Evolutionary conservation across 495 filamentous ascomycete species (phyloP), one percentile per base, ranked within the genome.

Genomic region (Rusavskia elegans): DNA sequence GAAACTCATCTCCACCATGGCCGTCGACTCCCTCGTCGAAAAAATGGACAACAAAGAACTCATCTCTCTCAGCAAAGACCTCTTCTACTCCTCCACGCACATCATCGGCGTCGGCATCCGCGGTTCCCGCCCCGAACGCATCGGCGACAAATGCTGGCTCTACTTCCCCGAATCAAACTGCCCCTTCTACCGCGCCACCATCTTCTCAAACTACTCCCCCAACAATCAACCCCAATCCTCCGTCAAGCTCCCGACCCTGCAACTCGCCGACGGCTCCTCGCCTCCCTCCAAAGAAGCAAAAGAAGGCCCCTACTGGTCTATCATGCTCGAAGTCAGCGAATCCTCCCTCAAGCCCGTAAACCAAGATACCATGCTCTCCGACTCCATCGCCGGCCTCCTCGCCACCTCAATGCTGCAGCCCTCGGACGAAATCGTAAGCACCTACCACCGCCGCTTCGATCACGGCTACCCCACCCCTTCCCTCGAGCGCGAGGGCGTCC

Each of bases 201-300:
- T 99, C 72, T 99, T 99, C 81, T 97, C 92, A 71, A 99, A 99
- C 81, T 99, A 99, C 78, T 97, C 93, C 17, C 92, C 90, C 53
- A 79, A 94, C 80, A 99, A 99, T 74, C 92, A 97, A 71, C 92
- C 92, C 19, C 71, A 81, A 50, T 72, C 77, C 42, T 81, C 80
- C 52, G 82, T 77, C 62, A 92, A 93, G 74, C 83, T 99, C 38
- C 78, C 88, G 42, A 97, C 92, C 14, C 71, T 85, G 53, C 84
- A 87, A 63, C 77, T 87, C 30, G 92, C 87, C 25, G 74, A 94
- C 56, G 92, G 92, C 68, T 82, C 79, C 67, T 84, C 85, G 70
- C 79, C 89, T 39, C 61, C 68, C 27, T 82, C 71, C 62, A 73
- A 71, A 45, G 77, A 82, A 58, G 62, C 88, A 51, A 72, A 87